phyloP scores from a whole-genome alignment of 1,284 basidiomycete species.

The Cerrena zonata region DNA sequence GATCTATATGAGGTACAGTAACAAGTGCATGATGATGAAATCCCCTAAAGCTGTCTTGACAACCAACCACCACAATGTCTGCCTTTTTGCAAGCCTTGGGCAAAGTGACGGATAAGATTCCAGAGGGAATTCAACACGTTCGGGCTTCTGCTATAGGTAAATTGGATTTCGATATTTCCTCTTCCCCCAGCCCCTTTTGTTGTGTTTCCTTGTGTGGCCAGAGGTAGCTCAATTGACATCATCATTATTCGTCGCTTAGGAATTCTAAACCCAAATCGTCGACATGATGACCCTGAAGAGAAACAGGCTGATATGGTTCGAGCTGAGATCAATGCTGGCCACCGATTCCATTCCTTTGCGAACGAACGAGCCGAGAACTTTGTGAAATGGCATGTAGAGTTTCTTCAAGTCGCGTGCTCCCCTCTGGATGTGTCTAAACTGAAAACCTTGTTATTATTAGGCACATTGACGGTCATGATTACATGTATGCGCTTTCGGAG shows the following conservation, averaged over 20 bases:
- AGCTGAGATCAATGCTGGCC: constrained; percentile 66
- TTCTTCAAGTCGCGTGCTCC: not conserved
- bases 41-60: not conserved
- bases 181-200: too few relatives aligned
- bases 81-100: constrained; percentile 10
- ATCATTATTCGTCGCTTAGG: too few relatives aligned
- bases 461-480: constrained; percentile 89
- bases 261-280: constrained; percentile 56
- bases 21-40: not conserved
- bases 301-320: constrained; percentile 60
- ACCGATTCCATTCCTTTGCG: constrained; percentile 85
- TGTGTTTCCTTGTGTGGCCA: not conserved
- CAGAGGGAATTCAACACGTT: constrained; percentile 26
- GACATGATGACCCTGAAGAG: constrained; percentile 75
- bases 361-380: constrained; percentile 61
- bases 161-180: not conserved
- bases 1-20: not conserved
- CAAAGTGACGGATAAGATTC: constrained; percentile 21
- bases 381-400: constrained; percentile 74
- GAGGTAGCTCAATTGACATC: not conserved
- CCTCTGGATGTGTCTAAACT: not conserved
- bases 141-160: constrained; percentile 29
- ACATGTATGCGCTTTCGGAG: constrained; percentile 89
- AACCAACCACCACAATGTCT: not conserved
- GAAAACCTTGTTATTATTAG: constrained; percentile 28